Base-by-base conservation (phyloP, 495 filamentous ascomycete genomes). In the Astrocystis sublimbata region DNA sequence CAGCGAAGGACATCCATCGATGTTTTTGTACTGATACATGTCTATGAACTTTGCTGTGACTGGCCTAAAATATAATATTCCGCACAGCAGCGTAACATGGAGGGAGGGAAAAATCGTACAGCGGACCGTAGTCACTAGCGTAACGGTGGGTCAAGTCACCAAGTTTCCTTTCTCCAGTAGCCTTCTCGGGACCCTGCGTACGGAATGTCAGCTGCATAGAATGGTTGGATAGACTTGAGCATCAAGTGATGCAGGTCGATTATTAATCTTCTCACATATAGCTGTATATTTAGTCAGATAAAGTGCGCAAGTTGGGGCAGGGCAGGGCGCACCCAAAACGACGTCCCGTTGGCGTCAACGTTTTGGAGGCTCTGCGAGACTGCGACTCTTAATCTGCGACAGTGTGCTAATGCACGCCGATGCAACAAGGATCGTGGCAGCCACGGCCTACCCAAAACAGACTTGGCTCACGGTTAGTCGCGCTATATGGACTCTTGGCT, bases 371-470 rank as follows among this genome's bases (percentile, higher is more conserved):
- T 51, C 45, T 41, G 58, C n/a, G n/a, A n/a, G n/a, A n/a, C n/a
- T n/a, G n/a, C n/a, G n/a, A n/a, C n/a, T n/a, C n/a, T n/a, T n/a
- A n/a, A n/a, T n/a, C n/a, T n/a, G n/a, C 57, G 21, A 26, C 33
- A 21, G 9, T 49, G 46, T 47, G 58, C 24, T 24, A 53, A 53
- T 42, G 28, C 19, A 26, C 4, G 28, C 31, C 15, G 4, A 21
- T 21, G 33, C 35, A 42, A 21, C 58, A 61, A 13, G 47, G 47
- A 45, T 61, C 15, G 26, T 53, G 58, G 45, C 58, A 21, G 58
- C 38, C 24, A 28, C 23, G n/a, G 38, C 23, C 10, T 43, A 17
- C 4, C 30, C 2, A 28, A 15, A 56, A 17, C 15, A 4, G 7
- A 43, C 6, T n/a, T 5, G 24, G 19, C 42, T 3, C 36, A 19